Conservation (phyloP, 441 rosid species). For the Corymbia calophylla region DNA sequence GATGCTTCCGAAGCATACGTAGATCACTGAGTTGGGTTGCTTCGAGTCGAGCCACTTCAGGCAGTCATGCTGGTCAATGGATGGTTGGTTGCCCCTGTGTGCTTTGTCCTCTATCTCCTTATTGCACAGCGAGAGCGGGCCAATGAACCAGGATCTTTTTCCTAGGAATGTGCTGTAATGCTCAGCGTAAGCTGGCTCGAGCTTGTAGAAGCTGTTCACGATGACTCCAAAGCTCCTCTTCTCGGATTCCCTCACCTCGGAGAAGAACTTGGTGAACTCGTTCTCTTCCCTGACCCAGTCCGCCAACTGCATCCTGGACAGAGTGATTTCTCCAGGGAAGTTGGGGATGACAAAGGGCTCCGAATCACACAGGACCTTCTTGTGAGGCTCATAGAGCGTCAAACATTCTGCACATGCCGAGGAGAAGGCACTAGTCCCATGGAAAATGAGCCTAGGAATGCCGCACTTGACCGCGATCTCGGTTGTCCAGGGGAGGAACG, state of each 20-base stretch:
- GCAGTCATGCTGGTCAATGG: constrained; percentile 33
- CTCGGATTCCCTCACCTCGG: background rate
- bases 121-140: background rate
- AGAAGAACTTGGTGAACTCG: background rate
- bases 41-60: constrained; percentile 55
- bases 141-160: background rate
- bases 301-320: background rate
- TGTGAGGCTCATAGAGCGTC: constrained; percentile 5
- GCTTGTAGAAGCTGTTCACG: background rate
- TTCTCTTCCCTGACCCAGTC: background rate
- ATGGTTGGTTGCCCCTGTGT: constrained; percentile 26
- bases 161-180: background rate
- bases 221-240: background rate
- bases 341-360: constrained; percentile 4
- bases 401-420: background rate
- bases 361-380: background rate
- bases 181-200: background rate
- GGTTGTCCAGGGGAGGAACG: constrained; percentile 4
- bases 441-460: constrained; percentile 7
- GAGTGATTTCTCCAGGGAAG: background rate
- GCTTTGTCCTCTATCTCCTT: background rate
- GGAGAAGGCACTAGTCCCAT: constrained; percentile 1
- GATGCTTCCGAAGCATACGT: constrained; percentile 46
- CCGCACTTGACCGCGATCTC: background rate
- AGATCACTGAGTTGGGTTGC: constrained; percentile 41